Conservation (phyloP, 768 basidiomycete genomes). For the Hypholoma fasciculare region DNA sequence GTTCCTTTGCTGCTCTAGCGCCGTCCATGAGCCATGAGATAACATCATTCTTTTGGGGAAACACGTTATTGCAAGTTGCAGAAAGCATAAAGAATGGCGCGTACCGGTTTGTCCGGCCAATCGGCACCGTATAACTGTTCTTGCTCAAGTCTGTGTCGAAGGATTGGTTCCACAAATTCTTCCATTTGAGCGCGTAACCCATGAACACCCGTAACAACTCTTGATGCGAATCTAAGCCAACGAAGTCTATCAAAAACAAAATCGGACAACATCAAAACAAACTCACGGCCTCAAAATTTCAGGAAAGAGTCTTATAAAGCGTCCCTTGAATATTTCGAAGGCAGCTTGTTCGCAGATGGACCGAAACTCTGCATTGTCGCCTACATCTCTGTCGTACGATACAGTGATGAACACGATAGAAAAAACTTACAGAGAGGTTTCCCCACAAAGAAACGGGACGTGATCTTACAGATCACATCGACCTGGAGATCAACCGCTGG, state of each 20-base stretch:
- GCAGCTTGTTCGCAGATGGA: conserved; percentile 13
- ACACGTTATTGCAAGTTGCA: too few relatives aligned
- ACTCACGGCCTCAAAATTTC: conserved; percentile 25
- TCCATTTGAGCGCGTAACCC: conserved; percentile 15
- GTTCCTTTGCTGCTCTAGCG: conserved; percentile 26
- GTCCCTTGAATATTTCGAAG: conserved; percentile 16
- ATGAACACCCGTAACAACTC: conserved; percentile 15
- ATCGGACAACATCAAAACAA: not conserved
- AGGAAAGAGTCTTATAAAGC: conserved; percentile 23
- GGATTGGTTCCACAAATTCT: conserved; percentile 25
- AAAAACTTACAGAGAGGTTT: conserved; percentile 23
- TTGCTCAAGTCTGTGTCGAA: conserved; percentile 24
- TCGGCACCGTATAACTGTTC: conserved; percentile 21
- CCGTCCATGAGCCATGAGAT: conserved; percentile 47
- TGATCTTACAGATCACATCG: conserved; percentile 22
- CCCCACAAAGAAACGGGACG: conserved; percentile 26
- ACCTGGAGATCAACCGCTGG: conserved; percentile 14
- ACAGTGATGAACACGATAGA: not conserved
- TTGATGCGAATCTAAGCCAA: conserved; percentile 14
- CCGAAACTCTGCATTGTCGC: conserved; percentile 19
- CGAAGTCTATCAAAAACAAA: not conserved
- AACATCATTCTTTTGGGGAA: conserved; percentile 39
- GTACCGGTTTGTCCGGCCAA: conserved; percentile 30
- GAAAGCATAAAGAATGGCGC: not conserved
- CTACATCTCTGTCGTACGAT: conserved; percentile 9